Percentiles rank a stretch among this genome's conserved stretches.
Evolutionary conservation across 805 yeast species (phyloP).

Genomic region (Saccharomycopsis lassenensis): DNA sequence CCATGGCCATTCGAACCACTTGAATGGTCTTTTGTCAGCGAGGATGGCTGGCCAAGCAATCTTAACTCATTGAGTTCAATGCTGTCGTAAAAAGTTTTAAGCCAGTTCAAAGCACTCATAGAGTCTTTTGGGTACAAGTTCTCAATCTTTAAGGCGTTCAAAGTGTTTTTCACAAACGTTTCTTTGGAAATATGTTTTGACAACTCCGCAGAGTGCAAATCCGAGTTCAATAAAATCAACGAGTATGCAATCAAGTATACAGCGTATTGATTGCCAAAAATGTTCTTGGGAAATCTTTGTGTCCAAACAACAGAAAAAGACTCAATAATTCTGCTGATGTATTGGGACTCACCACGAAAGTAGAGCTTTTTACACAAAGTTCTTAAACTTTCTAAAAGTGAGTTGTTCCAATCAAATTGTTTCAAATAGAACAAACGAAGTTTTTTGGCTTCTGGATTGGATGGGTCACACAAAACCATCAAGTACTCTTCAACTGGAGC

Average conservation of each 20-base stretch:
- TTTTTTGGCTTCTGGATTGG: slow-evolving; percentile 14
- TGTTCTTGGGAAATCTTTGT: slow-evolving; percentile 17
- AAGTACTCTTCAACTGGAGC: slow-evolving; percentile 18
- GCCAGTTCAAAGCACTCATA: slow-evolving; percentile 12
- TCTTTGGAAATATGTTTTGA: slow-evolving; percentile 24
- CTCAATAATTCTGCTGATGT: slow-evolving; percentile 86
- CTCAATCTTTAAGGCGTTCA: slow-evolving; percentile 22
- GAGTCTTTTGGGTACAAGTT: slow-evolving; percentile 17
- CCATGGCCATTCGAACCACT: background rate
- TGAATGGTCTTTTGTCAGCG: background rate
- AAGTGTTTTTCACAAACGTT: slow-evolving; percentile 25
- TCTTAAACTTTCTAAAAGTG: slow-evolving; percentile 35
- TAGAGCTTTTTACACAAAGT: slow-evolving; percentile 73
- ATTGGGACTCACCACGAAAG: slow-evolving; percentile 95
- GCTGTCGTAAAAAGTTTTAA: slow-evolving; percentile 16
- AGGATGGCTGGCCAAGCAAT: slow-evolving; percentile 6
- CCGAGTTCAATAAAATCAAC: slow-evolving; percentile 43
- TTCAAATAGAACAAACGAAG: slow-evolving; percentile 14
- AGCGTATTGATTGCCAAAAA: slow-evolving; percentile 39
- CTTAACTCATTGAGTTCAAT: slow-evolving; percentile 15
- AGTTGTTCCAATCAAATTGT: slow-evolving; percentile 11
- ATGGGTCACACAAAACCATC: slow-evolving; percentile 14
- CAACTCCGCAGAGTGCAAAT: slow-evolving; percentile 35
- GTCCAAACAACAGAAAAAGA: slow-evolving; percentile 17
- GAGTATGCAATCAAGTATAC: slow-evolving; percentile 43